These are phyloP conservation scores for Boletus semigastroideus DNA, from an alignment of 1,284 basidiomycete species.

Conservation along the genomic window DNA sequence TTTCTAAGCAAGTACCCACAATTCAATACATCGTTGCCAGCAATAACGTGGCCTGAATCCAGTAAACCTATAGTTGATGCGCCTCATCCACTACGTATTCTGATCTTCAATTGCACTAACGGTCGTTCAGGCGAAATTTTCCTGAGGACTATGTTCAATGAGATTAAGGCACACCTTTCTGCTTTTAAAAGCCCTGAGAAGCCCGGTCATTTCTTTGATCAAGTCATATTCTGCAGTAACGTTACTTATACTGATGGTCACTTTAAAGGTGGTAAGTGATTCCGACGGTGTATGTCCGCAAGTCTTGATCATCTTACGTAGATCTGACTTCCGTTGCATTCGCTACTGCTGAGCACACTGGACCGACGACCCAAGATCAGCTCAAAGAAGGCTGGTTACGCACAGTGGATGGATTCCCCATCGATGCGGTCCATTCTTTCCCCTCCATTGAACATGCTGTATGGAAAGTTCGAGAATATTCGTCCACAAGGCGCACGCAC, in stretches of 20 bases:
- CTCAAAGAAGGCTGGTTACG: conserved; percentile 74
- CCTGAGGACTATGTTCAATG: conserved; percentile 59
- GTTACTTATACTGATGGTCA: conserved; percentile 88
- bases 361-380: conserved; percentile 75
- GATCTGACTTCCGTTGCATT: conserved; percentile 75
- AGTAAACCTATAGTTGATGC: conserved; percentile 4
- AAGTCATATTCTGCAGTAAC: conserved; percentile 94
- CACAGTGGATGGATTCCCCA: conserved; percentile 61
- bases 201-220: conserved; percentile 64
- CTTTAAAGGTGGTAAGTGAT: conserved; percentile 83
- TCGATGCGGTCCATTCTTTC: conserved; percentile 70
- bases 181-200: conserved; percentile 39
- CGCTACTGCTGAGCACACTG: conserved; percentile 59
- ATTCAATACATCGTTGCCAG: background rate
- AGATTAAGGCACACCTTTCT: conserved; percentile 47
- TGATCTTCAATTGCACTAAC: conserved; percentile 96
- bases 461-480: conserved; percentile 51
- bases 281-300: background rate
- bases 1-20: conserved; percentile 34
- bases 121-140: conserved; percentile 82
- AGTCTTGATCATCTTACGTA: conserved; percentile 30
- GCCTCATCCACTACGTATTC: conserved; percentile 46
- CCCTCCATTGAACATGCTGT: conserved; percentile 91
- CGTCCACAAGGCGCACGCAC: conserved; percentile 40
- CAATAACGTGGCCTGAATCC: conserved; percentile 8